Conservation (phyloP, 1,284 basidiomycete species). For the Agaricales sp. region DNA sequence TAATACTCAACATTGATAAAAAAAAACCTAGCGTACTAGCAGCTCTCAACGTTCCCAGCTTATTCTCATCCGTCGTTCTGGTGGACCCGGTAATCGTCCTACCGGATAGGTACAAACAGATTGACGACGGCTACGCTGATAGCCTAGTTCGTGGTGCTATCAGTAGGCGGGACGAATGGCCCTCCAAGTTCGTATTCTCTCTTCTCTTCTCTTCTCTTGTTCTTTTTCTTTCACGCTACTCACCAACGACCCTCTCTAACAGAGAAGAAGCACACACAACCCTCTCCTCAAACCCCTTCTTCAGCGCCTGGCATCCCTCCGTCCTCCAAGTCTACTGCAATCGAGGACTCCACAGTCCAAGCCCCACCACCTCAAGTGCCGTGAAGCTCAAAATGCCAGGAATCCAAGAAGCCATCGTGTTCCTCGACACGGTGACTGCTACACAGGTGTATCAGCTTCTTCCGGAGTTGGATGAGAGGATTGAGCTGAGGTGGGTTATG, state of each 20-base stretch:
- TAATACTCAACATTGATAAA: no score
- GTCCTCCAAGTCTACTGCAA: slow-evolving; percentile 49
- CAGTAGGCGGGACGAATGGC: slow-evolving; percentile 55
- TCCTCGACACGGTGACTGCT: slow-evolving; percentile 30
- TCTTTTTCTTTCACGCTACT: neutral
- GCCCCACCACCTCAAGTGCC: slow-evolving; percentile 17
- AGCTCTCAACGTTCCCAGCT: slow-evolving; percentile 47
- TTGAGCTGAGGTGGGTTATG: slow-evolving; percentile 47
- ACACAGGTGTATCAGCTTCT: slow-evolving; percentile 38
- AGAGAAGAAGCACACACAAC: slow-evolving; percentile 52
- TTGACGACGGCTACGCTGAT: slow-evolving; percentile 9
- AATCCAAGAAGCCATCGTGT: slow-evolving; percentile 47
- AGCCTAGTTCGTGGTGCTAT: slow-evolving; percentile 37
- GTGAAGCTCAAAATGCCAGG: slow-evolving; percentile 54
- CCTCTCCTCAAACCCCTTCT: slow-evolving; percentile 58
- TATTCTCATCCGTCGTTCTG: slow-evolving; percentile 69
- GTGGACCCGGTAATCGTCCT: slow-evolving; percentile 69
- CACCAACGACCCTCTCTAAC: neutral
- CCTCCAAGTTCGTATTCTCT: slow-evolving; percentile 33
- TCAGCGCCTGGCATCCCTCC: slow-evolving; percentile 60
- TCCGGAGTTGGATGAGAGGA: slow-evolving; percentile 30
- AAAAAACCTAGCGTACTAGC: slow-evolving; percentile 43
- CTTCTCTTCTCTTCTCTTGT: neutral
- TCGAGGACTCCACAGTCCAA: slow-evolving; percentile 11
- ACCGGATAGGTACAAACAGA: slow-evolving; percentile 12